Evolutionary conservation across 148 eudicot genomes (phyloP), one percentile per base, ranked within the genome.

Genomic region (Rhododendron vialii): DNA sequence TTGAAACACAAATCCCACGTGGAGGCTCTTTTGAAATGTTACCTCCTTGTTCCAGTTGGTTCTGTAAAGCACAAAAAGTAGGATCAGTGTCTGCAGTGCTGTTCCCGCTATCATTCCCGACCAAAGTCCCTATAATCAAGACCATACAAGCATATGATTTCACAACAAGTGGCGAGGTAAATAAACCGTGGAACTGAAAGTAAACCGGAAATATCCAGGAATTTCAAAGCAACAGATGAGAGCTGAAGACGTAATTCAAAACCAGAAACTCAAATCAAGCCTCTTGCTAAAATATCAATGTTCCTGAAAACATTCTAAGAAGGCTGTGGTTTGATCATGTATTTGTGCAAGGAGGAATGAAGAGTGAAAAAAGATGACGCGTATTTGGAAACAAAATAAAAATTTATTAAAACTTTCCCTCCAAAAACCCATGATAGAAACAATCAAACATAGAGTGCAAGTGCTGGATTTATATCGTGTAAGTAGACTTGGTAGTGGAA

Each of bases 31-130:
- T 9, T 10, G 15, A 67, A 33, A 30, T 4, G 76, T 83, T 82
- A 95, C 96, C 95, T 96, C 98, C 77, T 87, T 91, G 81, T 57
- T 94, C 98, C 98, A 96, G 84, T 96, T 96, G 71, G 98, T 96
- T 86, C 86, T 92, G 85, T 91, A 94, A 86, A 94, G 90, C 61
- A 95, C 88, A 35, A 92, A 22, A 50, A 92, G 50, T 7, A 95
- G 89, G 75, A 95, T 82, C 75, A 93, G 18, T 9, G 95, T 94
- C 87, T 95, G 98, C 47, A 95, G 67, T 36, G 90, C 86, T 45
- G 89, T 87, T 87, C 98, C 98, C n/a, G 90, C 89, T 61, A 95
- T 94, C 98, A 95, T 92, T 30, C 98, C 98, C 15, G 86, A 90
- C 98, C 98, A 95, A 67, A 95, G 88, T 51, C 98, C 98, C 98